Conservation (phyloP, 176 grass and related monocot genomes). For the Aegilops sharonensis region DNA sequence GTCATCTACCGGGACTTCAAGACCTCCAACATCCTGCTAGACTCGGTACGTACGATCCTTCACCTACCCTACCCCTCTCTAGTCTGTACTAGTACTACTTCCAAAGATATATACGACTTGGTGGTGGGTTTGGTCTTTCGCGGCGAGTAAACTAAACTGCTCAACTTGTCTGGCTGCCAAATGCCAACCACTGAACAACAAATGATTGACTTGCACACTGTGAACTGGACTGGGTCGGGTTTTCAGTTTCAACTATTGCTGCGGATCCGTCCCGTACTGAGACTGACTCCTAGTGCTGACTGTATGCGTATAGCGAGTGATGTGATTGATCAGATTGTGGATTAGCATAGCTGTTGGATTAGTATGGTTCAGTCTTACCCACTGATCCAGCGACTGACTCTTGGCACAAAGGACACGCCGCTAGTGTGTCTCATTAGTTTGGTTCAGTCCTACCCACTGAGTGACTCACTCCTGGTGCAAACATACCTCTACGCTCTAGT, state of each 20-base stretch:
- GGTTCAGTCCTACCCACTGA: neutral
- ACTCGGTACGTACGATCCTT: constrained; percentile 52
- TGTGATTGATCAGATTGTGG: neutral
- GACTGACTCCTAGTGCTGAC: neutral
- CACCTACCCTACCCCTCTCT: neutral
- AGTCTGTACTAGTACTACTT: neutral
- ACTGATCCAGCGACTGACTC: neutral
- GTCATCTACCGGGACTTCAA: constrained; percentile 99
- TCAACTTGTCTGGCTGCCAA: constrained; percentile 20
- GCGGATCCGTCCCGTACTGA: neutral
- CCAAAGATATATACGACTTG: neutral
- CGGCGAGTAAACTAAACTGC: constrained; percentile 11
- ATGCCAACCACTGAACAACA: constrained; percentile 21
- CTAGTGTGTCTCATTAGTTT: neutral
- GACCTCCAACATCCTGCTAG: constrained; percentile 92
- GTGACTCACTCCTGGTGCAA: too few species aligned
- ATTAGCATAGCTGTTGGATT: constrained; percentile 8
- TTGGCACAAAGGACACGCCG: neutral
- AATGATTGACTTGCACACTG: neutral
- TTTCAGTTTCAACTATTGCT: constrained; percentile 41
- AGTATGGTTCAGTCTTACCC: neutral
- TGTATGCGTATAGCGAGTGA: neutral
- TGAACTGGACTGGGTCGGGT: constrained; percentile 17
- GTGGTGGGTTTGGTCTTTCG: neutral
- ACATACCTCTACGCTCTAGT: too few species aligned